Percentiles rank a stretch among this genome's conserved stretches.
phyloP scores from a whole-genome alignment of 805 yeast genomes.

The Wickerhamiella azymoides region DNA sequence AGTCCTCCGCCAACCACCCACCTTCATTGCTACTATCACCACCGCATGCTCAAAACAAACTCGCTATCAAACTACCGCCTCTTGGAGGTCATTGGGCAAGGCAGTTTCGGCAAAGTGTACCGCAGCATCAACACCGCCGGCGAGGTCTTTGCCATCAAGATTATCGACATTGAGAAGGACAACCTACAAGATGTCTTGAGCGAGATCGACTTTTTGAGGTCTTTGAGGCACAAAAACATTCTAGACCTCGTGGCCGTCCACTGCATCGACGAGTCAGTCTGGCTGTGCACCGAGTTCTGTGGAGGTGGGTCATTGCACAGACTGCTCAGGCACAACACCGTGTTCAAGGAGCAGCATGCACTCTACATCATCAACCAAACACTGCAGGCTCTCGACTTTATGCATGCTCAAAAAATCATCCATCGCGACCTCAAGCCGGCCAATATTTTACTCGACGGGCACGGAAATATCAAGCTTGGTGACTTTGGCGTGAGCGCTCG shows the following conservation, averaged over 20 bases:
- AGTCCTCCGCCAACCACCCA: background rate
- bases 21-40: background rate
- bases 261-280: slow-evolving; percentile 46
- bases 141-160: slow-evolving; percentile 66
- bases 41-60: background rate
- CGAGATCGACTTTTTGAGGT: slow-evolving; percentile 65
- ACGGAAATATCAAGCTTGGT: slow-evolving; percentile 65
- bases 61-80: background rate
- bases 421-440: slow-evolving; percentile 90
- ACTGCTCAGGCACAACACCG: slow-evolving; percentile 37
- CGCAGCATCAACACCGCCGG: slow-evolving; percentile 25
- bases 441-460: slow-evolving; percentile 57
- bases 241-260: slow-evolving; percentile 49
- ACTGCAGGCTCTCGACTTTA: slow-evolving; percentile 55
- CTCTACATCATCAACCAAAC: slow-evolving; percentile 50
- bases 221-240: slow-evolving; percentile 47
- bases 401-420: slow-evolving; percentile 61
- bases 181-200: slow-evolving; percentile 29
- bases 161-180: slow-evolving; percentile 47
- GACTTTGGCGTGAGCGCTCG: slow-evolving; percentile 94
- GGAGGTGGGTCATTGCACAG: slow-evolving; percentile 90
- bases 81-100: slow-evolving; percentile 15
- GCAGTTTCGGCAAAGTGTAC: slow-evolving; percentile 20
- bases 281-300: slow-evolving; percentile 90
- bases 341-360: slow-evolving; percentile 44